Base-by-base conservation (phyloP, 2,329 filamentous ascomycete species). In the Aspergillus cejpii region DNA sequence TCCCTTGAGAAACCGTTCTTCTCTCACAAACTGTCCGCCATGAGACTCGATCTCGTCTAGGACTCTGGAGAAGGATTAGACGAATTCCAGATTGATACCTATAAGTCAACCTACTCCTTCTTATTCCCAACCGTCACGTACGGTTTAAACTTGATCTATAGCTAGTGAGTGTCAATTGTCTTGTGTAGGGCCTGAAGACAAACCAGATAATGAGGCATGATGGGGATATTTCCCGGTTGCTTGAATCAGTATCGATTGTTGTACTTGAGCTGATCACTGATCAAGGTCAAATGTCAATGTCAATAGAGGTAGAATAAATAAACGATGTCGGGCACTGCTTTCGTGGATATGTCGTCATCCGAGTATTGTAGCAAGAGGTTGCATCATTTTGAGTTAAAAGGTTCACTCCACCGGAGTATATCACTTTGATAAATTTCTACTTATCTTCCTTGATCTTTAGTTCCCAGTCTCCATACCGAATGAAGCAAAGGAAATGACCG, bases 401-500 rank as follows among this genome's bases (percentile, higher is more conserved):
- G n/a, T n/a, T n/a, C n/a, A n/a, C n/a, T n/a, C n/a, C n/a, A n/a
- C n/a, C n/a, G n/a, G n/a, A n/a, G n/a, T n/a, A n/a, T n/a, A n/a
- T n/a, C n/a, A n/a, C n/a, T n/a, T n/a, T n/a, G n/a, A n/a, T n/a
- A n/a, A n/a, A n/a, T n/a, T n/a, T n/a, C n/a, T n/a, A 10, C 14
- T 19, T 5, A 21, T 17, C 8, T 15, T n/a, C 23, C 37, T 17
- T 11, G 15, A 28, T 23, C 3, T 15, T 21, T 12, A 14, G 12
- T 15, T 12, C 8, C 26, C 26, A 53, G 14, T 63, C 52, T 31
- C 70, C 68, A 39, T 63, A 71, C 19, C 56, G 61, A 45, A 72
- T 71, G 46, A 72, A 71, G 59, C 62, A 52, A 72, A 71, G 1
- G 68, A 69, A 31, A 72, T 67, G 2, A 63, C 26, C 0, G 60